These are phyloP conservation scores for Hibiscus tridactylites DNA, from an alignment of 345 rosid species.

Conservation along the genomic window DNA sequence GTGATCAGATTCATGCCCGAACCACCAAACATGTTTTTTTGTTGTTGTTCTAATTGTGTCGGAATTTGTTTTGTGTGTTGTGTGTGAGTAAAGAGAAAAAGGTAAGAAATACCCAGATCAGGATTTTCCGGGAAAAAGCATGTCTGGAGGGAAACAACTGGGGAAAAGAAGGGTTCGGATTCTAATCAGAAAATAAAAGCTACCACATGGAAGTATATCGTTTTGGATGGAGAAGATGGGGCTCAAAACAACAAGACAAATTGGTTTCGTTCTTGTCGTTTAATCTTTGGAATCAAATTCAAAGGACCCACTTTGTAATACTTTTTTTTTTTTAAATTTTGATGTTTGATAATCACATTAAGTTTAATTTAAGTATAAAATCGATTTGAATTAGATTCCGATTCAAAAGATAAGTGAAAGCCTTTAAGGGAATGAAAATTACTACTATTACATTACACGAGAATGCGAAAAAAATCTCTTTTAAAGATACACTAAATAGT, in stretches of 20 bases:
- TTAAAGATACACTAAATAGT: too few relatives aligned
- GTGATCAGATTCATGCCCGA: slow-evolving; percentile 47
- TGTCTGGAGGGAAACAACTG: not conserved
- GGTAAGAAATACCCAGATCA: not conserved
- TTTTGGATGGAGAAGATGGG: not conserved
- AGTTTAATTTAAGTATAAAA: not conserved
- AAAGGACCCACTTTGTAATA: slow-evolving; percentile 14
- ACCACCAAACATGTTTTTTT: slow-evolving; percentile 32
- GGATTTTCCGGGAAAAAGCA: not conserved
- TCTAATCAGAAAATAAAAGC: not conserved
- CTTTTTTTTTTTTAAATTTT: not conserved
- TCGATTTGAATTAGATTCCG: not conserved
- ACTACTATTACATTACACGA: too few relatives aligned
- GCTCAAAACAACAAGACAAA: slow-evolving; percentile 2
- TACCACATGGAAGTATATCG: not conserved
- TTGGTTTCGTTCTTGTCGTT: slow-evolving; percentile 11
- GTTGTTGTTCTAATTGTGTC: not conserved
- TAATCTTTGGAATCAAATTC: slow-evolving; percentile 9
- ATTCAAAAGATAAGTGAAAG: not conserved
- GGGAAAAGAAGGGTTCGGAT: not conserved
- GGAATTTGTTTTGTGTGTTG: too few relatives aligned
- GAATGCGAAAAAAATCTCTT: too few relatives aligned
- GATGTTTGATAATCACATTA: slow-evolving; percentile 24
- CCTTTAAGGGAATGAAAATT: too few relatives aligned
- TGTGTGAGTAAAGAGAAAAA: not conserved